Conservation (phyloP, 2,329 filamentous ascomycete species). For the Pseudogymnoascus sp. region DNA sequence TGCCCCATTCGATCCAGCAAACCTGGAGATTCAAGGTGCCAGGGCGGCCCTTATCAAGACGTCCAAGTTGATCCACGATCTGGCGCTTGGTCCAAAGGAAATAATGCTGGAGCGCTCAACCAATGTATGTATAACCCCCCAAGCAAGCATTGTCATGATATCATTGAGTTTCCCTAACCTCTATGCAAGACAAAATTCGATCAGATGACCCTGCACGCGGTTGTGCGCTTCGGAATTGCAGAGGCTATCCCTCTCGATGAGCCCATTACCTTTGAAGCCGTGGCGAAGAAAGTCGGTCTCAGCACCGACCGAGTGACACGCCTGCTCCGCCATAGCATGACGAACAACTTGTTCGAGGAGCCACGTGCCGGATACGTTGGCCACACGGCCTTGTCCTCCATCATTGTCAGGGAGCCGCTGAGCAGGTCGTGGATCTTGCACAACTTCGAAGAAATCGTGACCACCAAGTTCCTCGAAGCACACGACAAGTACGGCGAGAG, state of each 20-base stretch:
- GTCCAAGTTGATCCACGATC: background rate
- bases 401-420: slow-evolving; percentile 30
- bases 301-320: slow-evolving; percentile 18
- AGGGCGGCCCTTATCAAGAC: background rate
- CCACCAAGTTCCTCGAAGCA: background rate
- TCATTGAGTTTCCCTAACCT: background rate
- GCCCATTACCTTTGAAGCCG: slow-evolving; percentile 33
- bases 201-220: slow-evolving; percentile 5
- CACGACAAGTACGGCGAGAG: background rate
- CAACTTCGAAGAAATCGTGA: background rate
- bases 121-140: background rate
- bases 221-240: slow-evolving; percentile 16
- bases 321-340: slow-evolving; percentile 34
- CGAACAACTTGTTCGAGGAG: slow-evolving; percentile 35
- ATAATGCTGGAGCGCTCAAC: background rate
- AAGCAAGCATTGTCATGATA: background rate
- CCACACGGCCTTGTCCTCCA: slow-evolving; percentile 31
- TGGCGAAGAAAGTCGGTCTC: background rate
- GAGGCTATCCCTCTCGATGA: slow-evolving; percentile 40
- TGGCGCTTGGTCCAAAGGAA: background rate
- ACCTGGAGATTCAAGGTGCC: background rate
- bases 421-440: background rate
- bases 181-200: background rate
- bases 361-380: slow-evolving; percentile 31
- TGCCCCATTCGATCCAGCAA: background rate